Conservation (phyloP, 23 red algal genomes). For the Cyanidiococcus yangmingshanensis region DNA sequence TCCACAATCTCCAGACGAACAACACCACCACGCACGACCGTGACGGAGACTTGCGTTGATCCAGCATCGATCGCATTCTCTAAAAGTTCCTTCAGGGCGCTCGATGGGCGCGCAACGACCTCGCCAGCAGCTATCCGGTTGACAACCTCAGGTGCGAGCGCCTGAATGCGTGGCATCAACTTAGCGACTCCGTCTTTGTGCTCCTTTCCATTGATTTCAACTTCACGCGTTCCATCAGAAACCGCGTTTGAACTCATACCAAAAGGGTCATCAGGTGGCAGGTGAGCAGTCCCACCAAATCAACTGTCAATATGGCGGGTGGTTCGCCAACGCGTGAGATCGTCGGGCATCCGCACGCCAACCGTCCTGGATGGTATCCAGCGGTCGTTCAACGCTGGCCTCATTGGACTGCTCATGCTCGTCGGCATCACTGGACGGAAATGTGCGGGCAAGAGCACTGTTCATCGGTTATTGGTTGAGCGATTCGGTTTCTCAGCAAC, state of each 20-base stretch:
- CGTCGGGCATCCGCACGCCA: too few species aligned
- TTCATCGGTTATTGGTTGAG: slow-evolving; percentile 41
- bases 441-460: slow-evolving; percentile 43
- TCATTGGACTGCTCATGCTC: slow-evolving; percentile 26
- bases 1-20: slow-evolving; percentile 50
- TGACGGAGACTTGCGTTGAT: slow-evolving; percentile 50
- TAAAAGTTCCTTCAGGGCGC: slow-evolving; percentile 86
- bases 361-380: too few species aligned
- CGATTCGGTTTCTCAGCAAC: slow-evolving; percentile 18
- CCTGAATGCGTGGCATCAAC: slow-evolving; percentile 27
- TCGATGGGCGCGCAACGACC: slow-evolving; percentile 60
- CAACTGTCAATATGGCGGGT: too few species aligned
- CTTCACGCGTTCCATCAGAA: too few species aligned
- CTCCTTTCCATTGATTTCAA: too few species aligned
- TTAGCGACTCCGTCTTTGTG: neutral
- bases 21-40: slow-evolving; percentile 42
- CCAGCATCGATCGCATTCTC: slow-evolving; percentile 89
- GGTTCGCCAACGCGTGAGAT: too few species aligned
- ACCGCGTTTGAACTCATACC: too few species aligned
- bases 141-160: slow-evolving; percentile 44
- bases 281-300: too few species aligned
- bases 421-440: slow-evolving; percentile 50
- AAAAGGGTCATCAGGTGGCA: too few species aligned
- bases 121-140: slow-evolving; percentile 87
- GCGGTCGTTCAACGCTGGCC: too few species aligned